These are phyloP conservation scores for Gomphus bonarii DNA, from an alignment of 1,284 basidiomycete species.

Conservation along the genomic window DNA sequence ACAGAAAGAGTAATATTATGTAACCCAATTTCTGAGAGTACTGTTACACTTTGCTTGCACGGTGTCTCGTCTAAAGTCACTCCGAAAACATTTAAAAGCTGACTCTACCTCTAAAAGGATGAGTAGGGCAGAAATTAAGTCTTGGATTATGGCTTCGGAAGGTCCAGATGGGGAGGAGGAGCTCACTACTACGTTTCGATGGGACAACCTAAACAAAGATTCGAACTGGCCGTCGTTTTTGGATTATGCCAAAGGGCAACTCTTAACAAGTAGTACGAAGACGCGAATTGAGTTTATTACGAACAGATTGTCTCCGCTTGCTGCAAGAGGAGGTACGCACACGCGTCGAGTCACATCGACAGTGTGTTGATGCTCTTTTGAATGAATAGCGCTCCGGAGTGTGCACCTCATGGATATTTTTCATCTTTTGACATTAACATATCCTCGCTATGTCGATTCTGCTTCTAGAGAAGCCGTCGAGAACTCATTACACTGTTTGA, in stretches of 20 bases:
- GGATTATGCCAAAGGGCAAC: conserved; percentile 36
- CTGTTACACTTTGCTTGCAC: not conserved
- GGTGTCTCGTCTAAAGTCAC: not conserved
- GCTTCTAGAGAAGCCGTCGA: conserved; percentile 64
- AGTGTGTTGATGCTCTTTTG: not conserved
- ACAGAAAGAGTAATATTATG: too few relatives aligned
- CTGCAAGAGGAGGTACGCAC: conserved; percentile 46
- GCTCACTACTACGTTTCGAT: conserved; percentile 19
- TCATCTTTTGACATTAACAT: conserved; percentile 60
- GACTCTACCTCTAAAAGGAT: conserved; percentile 15
- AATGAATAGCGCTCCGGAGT: conserved; percentile 44
- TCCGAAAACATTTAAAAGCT: not conserved
- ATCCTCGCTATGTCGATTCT: conserved; percentile 67
- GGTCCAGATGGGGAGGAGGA: conserved; percentile 23
- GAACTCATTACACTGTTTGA: conserved; percentile 46
- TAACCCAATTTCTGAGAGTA: too few relatives aligned
- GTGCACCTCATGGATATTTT: conserved; percentile 65
- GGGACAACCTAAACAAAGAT: conserved; percentile 37
- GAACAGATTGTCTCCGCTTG: conserved; percentile 49
- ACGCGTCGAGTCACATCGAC: not conserved
- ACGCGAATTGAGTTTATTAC: conserved; percentile 46
- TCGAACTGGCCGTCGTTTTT: conserved; percentile 47
- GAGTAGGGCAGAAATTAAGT: conserved; percentile 29
- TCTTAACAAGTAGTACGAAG: conserved; percentile 46
- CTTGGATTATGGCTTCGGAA: conserved; percentile 24